Conservation (phyloP, 306 rosid species). For the Cicer judaicum region DNA sequence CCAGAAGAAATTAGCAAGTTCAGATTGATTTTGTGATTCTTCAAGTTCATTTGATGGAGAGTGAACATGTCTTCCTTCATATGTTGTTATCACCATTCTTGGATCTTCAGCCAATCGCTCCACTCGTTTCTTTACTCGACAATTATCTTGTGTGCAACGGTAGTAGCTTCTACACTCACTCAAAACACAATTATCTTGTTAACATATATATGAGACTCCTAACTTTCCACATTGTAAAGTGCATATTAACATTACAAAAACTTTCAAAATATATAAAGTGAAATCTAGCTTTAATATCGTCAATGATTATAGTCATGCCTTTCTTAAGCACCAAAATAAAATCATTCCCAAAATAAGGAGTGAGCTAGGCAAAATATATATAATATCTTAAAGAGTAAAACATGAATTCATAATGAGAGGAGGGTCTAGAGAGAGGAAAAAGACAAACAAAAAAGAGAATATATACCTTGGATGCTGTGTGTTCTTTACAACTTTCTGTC, state of each 20-base stretch:
- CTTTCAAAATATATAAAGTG: slow-evolving; percentile 16
- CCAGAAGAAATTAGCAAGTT: slow-evolving; percentile 78
- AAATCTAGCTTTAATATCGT: slow-evolving; percentile 8
- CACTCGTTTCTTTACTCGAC: slow-evolving; percentile 94
- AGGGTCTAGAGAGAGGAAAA: slow-evolving; percentile 29
- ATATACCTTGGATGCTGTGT: slow-evolving; percentile 94
- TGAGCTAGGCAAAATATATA: neutral
- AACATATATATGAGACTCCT: neutral
- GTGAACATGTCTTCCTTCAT: slow-evolving; percentile 92
- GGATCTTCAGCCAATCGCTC: slow-evolving; percentile 95
- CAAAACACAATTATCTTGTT: no score
- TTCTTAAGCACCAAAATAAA: slow-evolving; percentile 2
- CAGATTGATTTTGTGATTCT: slow-evolving; percentile 70
- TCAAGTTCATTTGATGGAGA: slow-evolving; percentile 85
- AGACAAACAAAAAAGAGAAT: neutral
- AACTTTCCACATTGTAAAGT: neutral
- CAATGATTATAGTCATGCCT: neutral
- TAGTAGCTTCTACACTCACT: slow-evolving; percentile 75
- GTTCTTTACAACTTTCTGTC: slow-evolving; percentile 99
- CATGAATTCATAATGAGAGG: slow-evolving; percentile 31
- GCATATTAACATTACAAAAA: neutral
- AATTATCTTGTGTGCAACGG: slow-evolving; percentile 89
- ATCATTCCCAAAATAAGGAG: neutral
- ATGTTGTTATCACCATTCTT: slow-evolving; percentile 98
- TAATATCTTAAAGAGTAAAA: slow-evolving; percentile 28